Conservation (phyloP, 148 eudicot species). For the Salicornia ramosissima region DNA sequence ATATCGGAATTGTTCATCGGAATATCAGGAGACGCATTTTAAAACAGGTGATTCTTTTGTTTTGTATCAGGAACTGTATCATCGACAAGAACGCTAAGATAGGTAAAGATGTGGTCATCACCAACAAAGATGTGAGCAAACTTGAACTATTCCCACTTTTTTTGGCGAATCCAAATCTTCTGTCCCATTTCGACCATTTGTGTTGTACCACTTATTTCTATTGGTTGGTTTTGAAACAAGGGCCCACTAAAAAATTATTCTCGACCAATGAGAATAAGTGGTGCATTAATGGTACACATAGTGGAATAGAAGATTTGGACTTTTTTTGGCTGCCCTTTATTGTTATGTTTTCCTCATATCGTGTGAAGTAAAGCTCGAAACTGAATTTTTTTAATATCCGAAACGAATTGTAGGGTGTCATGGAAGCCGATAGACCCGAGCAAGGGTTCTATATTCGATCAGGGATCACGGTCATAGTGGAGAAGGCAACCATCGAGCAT, state of each 20-base stretch:
- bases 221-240: too few species aligned
- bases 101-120: slow-evolving; percentile 75
- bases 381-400: slow-evolving; percentile 2
- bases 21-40: neutral
- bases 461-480: slow-evolving; percentile 71
- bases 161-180: too few species aligned
- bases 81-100: slow-evolving; percentile 94
- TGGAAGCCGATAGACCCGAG: slow-evolving; percentile 78
- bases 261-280: too few species aligned
- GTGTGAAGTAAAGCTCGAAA: neutral
- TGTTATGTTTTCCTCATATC: neutral
- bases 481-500: slow-evolving; percentile 84
- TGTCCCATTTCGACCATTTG: too few species aligned
- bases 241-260: too few species aligned
- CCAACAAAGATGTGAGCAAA: slow-evolving; percentile 80
- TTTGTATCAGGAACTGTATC: slow-evolving; percentile 59
- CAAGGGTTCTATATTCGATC: slow-evolving; percentile 91
- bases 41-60: neutral
- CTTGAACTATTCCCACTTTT: neutral
- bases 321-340: neutral
- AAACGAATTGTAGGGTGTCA: slow-evolving; percentile 54
- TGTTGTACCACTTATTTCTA: too few species aligned
- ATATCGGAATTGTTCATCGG: too few species aligned
- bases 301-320: too few species aligned
- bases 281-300: too few species aligned